Evolutionary conservation across 345 rosid genomes (phyloP).

Genomic region (Populus euphratica): DNA sequence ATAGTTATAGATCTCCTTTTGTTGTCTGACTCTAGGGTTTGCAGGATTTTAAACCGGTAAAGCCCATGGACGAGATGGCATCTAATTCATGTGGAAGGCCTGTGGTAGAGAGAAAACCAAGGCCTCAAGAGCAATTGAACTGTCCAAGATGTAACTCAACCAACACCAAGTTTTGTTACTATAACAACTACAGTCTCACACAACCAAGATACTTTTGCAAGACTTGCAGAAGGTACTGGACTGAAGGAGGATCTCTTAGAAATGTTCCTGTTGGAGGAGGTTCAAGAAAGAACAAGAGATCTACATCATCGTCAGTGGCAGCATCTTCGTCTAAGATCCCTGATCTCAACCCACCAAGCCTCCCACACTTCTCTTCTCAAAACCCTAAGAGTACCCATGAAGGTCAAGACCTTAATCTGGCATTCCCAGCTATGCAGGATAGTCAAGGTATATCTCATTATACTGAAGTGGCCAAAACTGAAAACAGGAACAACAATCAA

Average conservation of each 20-base stretch:
- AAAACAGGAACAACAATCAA: slow-evolving; percentile 13
- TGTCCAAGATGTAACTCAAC: slow-evolving; percentile 33
- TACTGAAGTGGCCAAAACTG: slow-evolving; percentile 23
- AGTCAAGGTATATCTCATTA: slow-evolving; percentile 28
- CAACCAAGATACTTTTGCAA: slow-evolving; percentile 36
- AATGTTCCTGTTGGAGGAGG: slow-evolving; percentile 60
- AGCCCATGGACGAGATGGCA: slow-evolving; percentile 25
- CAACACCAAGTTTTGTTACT: slow-evolving; percentile 26
- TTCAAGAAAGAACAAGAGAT: slow-evolving; percentile 50
- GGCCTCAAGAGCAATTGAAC: slow-evolving; percentile 31
- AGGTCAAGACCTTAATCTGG: slow-evolving; percentile 48
- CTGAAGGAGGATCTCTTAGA: slow-evolving; percentile 57
- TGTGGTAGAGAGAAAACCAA: slow-evolving; percentile 25
- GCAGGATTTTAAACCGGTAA: slow-evolving; percentile 20
- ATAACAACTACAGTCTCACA: slow-evolving; percentile 26
- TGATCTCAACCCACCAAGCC: slow-evolving; percentile 50
- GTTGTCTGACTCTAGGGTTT: slow-evolving; percentile 19
- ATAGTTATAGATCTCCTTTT: background rate
- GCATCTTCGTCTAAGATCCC: slow-evolving; percentile 31
- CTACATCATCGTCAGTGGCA: slow-evolving; percentile 16
- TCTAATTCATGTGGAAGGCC: slow-evolving; percentile 17
- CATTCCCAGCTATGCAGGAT: slow-evolving; percentile 37
- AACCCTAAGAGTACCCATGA: slow-evolving; percentile 33
- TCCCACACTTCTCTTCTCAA: slow-evolving; percentile 37
- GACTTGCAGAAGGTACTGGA: slow-evolving; percentile 42